Base-by-base conservation (phyloP, 176 grass and related monocot species). In the Coix lacrymajobi region DNA sequence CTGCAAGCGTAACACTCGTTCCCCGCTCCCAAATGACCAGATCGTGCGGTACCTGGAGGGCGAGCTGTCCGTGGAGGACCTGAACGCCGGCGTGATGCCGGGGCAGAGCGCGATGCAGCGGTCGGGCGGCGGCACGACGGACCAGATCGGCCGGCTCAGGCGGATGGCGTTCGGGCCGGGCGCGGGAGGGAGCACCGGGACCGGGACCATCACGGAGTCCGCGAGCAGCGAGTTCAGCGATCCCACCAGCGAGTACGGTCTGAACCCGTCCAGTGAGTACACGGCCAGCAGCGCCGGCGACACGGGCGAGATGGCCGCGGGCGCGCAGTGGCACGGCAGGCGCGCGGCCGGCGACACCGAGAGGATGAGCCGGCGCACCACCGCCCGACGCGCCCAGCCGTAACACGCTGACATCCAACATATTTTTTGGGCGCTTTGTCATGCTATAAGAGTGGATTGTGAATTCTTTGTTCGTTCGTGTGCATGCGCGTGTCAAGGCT, bases 31-130 rank as follows among this genome's bases (percentile, higher is more conserved):
- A 11, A 4, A 5, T 83, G 61, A 28, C 25, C 82, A 98, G 96
- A 93, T 98, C 66, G 90, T 90, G 29, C 79, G 91, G 36, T 93
- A 86, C 83, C 82, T 98, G 76, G 90, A 98, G 85, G 96, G 96
- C 85, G 91, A 98, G 80, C 81, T 98, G 44, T 89, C 96, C 5
- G 41, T 82, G 39, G 92, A 95, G 78, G 89, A 93, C 80, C 82
- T 98, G 79, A 92, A 98, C 72, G 92, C 54, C 26, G 96, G 93
- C 15, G 79, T 92, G 41, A 28, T 17, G 58, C 96, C 96, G 0
- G 96, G 96, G 30, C 39, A 93, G 69, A 95, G 96, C 62, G 54
- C 85, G 49, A 40, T 92, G 68, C 86, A 89, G 54, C 68, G 85
- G 12, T 71, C 86, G 37, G 26, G 37, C 16, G 80, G 45, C 17